These are phyloP conservation scores for Sporothrix humicola DNA, from an alignment of 2,329 filamentous ascomycete genomes.

Conservation along the genomic window DNA sequence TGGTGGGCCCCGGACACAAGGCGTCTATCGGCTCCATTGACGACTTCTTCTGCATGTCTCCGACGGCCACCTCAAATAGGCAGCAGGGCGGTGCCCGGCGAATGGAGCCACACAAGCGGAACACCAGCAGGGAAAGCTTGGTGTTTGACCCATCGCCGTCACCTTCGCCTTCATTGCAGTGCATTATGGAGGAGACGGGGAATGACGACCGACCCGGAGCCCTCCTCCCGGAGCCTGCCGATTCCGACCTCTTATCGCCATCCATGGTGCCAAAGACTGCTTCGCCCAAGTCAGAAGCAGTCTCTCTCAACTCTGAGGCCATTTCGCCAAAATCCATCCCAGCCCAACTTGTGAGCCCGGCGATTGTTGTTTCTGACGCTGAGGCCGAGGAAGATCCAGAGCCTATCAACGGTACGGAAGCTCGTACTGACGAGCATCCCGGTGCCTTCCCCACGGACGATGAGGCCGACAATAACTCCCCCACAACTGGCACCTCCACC, in stretches of 20 bases:
- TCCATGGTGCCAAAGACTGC: background rate
- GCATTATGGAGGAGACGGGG: conserved; percentile 52
- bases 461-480: background rate
- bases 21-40: conserved; percentile 47
- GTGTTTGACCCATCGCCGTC: conserved; percentile 40
- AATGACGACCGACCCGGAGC: conserved; percentile 33
- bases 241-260: background rate
- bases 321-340: background rate
- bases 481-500: background rate
- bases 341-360: background rate
- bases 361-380: conserved; percentile 10
- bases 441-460: background rate
- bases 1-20: conserved; percentile 45
- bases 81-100: background rate
- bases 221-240: background rate
- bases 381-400: background rate
- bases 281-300: background rate
- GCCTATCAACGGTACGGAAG: background rate
- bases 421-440: background rate
- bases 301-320: background rate
- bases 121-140: conserved; percentile 41
- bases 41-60: conserved; percentile 45
- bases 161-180: conserved; percentile 50
- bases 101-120: background rate
- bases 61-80: conserved; percentile 38